Evolutionary conservation across 2,329 filamentous ascomycete genomes (phyloP).

Genomic region (Nemania serpens): DNA sequence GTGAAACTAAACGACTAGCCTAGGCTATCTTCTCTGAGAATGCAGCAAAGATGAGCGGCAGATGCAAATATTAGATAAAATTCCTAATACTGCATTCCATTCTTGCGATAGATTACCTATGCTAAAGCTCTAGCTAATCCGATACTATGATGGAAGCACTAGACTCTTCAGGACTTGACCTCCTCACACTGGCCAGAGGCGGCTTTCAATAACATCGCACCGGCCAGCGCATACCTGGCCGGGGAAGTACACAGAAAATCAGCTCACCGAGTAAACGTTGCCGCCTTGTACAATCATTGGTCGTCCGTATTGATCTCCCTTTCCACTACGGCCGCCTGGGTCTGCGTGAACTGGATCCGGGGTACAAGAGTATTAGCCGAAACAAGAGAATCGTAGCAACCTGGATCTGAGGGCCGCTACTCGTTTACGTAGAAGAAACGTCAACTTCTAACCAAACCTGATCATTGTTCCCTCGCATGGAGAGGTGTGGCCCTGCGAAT

Average conservation of each 20-base stretch:
- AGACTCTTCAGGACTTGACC: background rate
- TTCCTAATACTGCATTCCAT: slow-evolving; percentile 27
- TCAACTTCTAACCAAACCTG: background rate
- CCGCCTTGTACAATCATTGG: slow-evolving; percentile 2
- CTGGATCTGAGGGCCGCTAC: background rate
- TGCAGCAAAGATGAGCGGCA: slow-evolving; percentile 20
- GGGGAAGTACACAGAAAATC: background rate
- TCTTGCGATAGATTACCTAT: slow-evolving; percentile 5
- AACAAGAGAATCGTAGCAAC: slow-evolving; percentile 4
- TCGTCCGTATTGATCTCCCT: slow-evolving; percentile 4
- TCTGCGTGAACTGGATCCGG: slow-evolving; percentile 8
- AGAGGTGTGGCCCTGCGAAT: slow-evolving; percentile 7
- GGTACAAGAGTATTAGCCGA: slow-evolving; percentile 11
- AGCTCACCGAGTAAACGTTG: slow-evolving; percentile 2
- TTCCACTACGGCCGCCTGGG: background rate
- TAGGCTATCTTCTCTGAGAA: slow-evolving; percentile 25
- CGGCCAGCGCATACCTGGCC: slow-evolving; percentile 4
- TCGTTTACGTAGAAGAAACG: slow-evolving; percentile 5
- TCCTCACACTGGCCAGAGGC: background rate
- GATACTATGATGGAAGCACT: too few species aligned
- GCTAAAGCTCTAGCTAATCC: too few species aligned
- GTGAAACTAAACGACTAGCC: too few species aligned
- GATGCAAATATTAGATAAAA: slow-evolving; percentile 29
- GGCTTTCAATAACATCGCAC: slow-evolving; percentile 13
- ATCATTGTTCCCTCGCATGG: background rate